A percentile compares a stretch with the other conserved stretches of the same genome.
Evolutionary conservation across 345 rosid genomes (phyloP).

Genomic region (Odontarrhena argentea): DNA sequence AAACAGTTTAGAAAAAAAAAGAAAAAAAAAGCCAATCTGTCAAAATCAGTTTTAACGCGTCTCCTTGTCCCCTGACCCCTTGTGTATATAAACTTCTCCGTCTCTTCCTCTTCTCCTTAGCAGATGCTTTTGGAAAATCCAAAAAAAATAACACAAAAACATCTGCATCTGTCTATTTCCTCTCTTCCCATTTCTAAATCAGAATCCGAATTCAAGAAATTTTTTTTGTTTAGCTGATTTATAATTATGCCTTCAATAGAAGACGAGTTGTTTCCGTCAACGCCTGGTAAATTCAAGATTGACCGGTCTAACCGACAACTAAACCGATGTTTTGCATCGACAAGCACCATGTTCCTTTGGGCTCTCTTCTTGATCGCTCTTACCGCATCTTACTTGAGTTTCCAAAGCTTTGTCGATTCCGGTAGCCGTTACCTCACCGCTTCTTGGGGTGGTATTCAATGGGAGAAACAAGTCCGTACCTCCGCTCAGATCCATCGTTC

Average conservation of each 20-base stretch:
- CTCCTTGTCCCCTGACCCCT: constrained; percentile 45
- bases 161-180: constrained; percentile 51
- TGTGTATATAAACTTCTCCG: constrained; percentile 45
- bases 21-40: constrained; percentile 41
- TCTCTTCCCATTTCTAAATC: constrained; percentile 2
- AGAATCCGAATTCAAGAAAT: no score
- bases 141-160: constrained; percentile 32
- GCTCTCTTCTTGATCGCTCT: constrained; percentile 86
- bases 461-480: constrained; percentile 71
- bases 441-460: constrained; percentile 76
- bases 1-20: neutral
- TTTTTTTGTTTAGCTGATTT: no score
- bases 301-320: constrained; percentile 68
- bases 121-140: constrained; percentile 48
- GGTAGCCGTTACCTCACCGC: constrained; percentile 64
- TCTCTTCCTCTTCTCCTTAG: constrained; percentile 36
- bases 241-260: constrained; percentile 67
- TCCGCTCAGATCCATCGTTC: constrained; percentile 71
- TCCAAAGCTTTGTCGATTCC: constrained; percentile 76
- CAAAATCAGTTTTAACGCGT: constrained; percentile 67
- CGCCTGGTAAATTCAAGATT: constrained; percentile 91
- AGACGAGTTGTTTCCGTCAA: constrained; percentile 81
- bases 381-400: constrained; percentile 82
- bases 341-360: constrained; percentile 90
- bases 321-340: constrained; percentile 80